These are phyloP conservation scores for Acacia concinna DNA, from an alignment of 331 rosid species.

Conservation along the genomic window DNA sequence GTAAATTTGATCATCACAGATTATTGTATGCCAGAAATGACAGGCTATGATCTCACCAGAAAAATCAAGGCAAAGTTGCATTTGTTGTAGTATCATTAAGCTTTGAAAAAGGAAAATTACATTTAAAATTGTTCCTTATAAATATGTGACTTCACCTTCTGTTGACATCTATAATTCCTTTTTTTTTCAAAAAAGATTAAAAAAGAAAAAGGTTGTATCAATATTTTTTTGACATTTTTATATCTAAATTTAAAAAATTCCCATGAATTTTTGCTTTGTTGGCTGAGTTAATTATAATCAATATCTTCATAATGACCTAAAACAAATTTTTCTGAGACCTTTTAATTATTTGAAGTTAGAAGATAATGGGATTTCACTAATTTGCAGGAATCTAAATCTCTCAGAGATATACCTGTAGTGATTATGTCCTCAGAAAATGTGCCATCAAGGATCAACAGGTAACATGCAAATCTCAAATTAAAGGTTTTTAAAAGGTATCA, in stretches of 20 bases:
- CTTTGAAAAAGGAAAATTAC: not conserved
- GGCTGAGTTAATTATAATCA: not conserved
- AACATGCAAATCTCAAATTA: not conserved
- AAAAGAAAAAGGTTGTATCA: not conserved
- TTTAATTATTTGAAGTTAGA: not conserved
- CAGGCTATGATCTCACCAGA: conserved; percentile 86
- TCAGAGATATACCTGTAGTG: conserved; percentile 90
- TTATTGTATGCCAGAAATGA: conserved; percentile 95
- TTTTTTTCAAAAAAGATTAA: too few relatives aligned
- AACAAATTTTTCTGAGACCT: not conserved
- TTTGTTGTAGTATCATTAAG: not conserved
- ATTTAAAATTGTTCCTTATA: not conserved
- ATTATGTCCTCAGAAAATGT: conserved; percentile 93
- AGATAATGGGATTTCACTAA: conserved; percentile 15
- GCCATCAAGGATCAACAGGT: conserved; percentile 88
- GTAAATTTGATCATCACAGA: conserved; percentile 85
- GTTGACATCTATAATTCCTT: not conserved
- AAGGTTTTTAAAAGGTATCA: not conserved
- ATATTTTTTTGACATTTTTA: not conserved
- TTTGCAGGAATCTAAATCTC: conserved; percentile 81
- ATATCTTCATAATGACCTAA: not conserved
- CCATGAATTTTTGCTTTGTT: not conserved
- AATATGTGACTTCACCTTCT: not conserved
- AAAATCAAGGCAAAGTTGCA: conserved; percentile 67
- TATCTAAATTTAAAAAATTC: not conserved